Conservation (phyloP, 371 early-diverging fungal species). For the Encephalitozoon intestinalis region DNA sequence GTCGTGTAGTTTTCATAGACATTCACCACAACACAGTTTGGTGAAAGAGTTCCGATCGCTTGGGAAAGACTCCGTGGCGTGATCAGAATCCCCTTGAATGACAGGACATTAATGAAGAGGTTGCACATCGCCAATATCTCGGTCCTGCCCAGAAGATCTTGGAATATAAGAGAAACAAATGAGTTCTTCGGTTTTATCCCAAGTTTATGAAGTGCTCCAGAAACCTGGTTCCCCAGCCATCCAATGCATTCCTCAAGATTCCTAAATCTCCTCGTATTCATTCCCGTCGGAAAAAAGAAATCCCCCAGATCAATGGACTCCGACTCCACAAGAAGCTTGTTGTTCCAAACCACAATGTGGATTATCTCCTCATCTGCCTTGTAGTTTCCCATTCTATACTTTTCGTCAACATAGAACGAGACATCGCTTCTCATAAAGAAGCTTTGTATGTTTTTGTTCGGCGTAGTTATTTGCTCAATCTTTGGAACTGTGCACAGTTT, state of each 20-base stretch:
- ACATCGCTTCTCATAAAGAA: conserved; percentile 58
- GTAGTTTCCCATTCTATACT: conserved; percentile 48
- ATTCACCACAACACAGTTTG: conserved; percentile 38
- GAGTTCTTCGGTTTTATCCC: conserved; percentile 5
- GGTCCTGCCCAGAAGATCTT: conserved; percentile 49
- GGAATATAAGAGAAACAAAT: conserved; percentile 48
- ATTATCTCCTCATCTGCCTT: not conserved
- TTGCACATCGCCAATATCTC: conserved; percentile 53
- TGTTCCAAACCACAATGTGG: not conserved
- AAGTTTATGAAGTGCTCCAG: not conserved
- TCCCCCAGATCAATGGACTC: conserved; percentile 30
- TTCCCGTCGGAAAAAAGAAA: conserved; percentile 5
- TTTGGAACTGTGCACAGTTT: not conserved
- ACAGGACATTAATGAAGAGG: conserved; percentile 34
- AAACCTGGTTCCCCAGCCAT: not conserved
- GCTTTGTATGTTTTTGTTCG: conserved; percentile 60
- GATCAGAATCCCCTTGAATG: conserved; percentile 51
- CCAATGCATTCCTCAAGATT: not conserved
- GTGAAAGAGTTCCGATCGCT: conserved; percentile 21
- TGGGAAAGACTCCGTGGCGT: conserved; percentile 45
- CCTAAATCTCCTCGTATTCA: conserved; percentile 39
- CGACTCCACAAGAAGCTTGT: conserved; percentile 8
- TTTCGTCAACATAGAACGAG: conserved; percentile 45
- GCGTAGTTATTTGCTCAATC: conserved; percentile 47
- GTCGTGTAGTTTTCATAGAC: conserved; percentile 2